Percentiles rank a stretch among this genome's conserved stretches.
These are phyloP conservation scores for Colletotrichum salicis DNA, from an alignment of 2,329 filamentous ascomycete genomes.

Conservation along the genomic window DNA sequence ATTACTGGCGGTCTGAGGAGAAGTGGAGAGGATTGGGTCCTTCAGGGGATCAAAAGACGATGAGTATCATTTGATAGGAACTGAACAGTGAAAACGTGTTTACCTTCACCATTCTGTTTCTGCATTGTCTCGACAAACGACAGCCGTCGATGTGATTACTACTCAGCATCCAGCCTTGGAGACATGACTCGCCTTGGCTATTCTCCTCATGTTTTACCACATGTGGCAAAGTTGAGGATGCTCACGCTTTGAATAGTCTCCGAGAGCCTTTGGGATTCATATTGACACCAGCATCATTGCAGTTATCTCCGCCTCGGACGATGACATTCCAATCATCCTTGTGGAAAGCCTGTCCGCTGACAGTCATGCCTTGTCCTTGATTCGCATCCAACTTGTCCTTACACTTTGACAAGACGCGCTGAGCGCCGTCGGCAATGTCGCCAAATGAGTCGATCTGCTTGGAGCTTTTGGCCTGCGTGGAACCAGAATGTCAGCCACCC, in stretches of 20 bases:
- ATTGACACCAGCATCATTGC: conserved; percentile 1
- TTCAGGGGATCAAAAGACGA: background rate
- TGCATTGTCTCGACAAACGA: too few relatives aligned
- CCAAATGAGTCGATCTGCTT: conserved; percentile 21
- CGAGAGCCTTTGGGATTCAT: background rate
- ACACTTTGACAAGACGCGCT: conserved; percentile 13
- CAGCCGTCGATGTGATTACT: too few relatives aligned
- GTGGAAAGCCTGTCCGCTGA: conserved; percentile 28
- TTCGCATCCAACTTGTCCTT: conserved; percentile 24
- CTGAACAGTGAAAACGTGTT: too few relatives aligned
- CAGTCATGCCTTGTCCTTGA: conserved; percentile 14
- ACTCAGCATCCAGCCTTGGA: too few relatives aligned
- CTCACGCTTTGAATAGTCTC: background rate
- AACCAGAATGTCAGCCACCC: background rate
- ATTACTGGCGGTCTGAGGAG: conserved; percentile 7
- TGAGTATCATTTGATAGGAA: background rate
- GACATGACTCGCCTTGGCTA: too few relatives aligned
- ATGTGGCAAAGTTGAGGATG: background rate
- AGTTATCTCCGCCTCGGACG: conserved; percentile 16
- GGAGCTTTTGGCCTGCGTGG: background rate
- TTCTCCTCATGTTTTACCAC: too few relatives aligned
- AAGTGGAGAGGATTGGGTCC: conserved; percentile 9
- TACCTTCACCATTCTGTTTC: too few relatives aligned
- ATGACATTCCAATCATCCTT: conserved; percentile 19
- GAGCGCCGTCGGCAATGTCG: conserved; percentile 27